phyloP scores from a whole-genome alignment of 805 yeast genomes.

The Sugiyamaella mastotermitis region DNA sequence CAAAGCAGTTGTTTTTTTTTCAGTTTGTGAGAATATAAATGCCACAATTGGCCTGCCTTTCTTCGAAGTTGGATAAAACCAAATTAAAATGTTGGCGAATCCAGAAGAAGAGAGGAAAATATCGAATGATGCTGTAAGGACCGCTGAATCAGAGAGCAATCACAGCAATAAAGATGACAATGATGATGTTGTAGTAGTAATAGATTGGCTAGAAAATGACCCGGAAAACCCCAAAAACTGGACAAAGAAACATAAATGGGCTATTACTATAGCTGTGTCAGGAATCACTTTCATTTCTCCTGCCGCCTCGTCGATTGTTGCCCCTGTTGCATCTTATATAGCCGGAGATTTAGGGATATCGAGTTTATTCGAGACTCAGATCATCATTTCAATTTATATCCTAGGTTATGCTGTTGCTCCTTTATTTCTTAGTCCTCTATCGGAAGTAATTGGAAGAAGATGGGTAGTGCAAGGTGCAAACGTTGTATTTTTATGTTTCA shows the following conservation, averaged over 20 bases:
- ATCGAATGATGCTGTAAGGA: background rate
- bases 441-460: slow-evolving; percentile 60
- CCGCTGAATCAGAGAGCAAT: background rate
- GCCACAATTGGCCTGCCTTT: no score
- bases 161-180: background rate
- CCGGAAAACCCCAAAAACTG: slow-evolving; percentile 58
- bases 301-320: slow-evolving; percentile 53
- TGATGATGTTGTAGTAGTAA: slow-evolving; percentile 5
- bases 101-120: background rate
- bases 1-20: no score
- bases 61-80: no score
- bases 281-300: slow-evolving; percentile 54
- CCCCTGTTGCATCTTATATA: slow-evolving; percentile 52
- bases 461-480: slow-evolving; percentile 47
- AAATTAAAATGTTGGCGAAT: no score
- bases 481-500: slow-evolving; percentile 36
- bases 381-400: slow-evolving; percentile 57
- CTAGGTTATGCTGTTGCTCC: slow-evolving; percentile 68
- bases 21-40: no score
- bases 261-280: slow-evolving; percentile 44
- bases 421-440: slow-evolving; percentile 55
- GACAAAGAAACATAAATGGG: slow-evolving; percentile 37
- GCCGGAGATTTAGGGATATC: slow-evolving; percentile 39
- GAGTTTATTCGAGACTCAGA: slow-evolving; percentile 38
- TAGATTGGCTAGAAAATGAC: slow-evolving; percentile 33